Base-by-base conservation (phyloP, 176 grass and related monocot genomes). In the Carex littledalei region DNA sequence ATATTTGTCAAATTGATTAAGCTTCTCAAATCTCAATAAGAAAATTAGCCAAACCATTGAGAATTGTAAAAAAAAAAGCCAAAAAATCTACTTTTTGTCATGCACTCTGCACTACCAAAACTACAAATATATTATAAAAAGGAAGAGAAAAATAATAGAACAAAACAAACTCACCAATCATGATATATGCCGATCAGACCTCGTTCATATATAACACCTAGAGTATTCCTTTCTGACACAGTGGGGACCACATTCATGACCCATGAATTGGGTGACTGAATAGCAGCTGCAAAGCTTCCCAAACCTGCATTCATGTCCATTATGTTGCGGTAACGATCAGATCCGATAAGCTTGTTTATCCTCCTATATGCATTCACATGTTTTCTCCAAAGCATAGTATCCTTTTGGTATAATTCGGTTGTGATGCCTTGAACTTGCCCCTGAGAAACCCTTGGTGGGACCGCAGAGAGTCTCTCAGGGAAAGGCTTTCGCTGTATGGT, bases 241-340 rank as follows among this genome's bases (percentile, higher is more conserved):
- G 85, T 88, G n/a, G 94, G 92, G 21, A 94, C 92, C 84, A 94
- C 94, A 18, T 94, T 97, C 90, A 97, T 94, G 79, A 97, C 90
- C 94, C 92, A 97, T 37, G 84, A 90, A 56, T 57, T 67, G 2
- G 70, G 81, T 78, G 90, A 94, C 73, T 94, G 66, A 78, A 97
- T 60, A 34, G 47, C 61, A 77, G 92, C 94, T 77, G 88, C 88
- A 86, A 97, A 97, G 86, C 94, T 91, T 85, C 94, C 94, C 54
- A 94, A 86, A 81, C 90, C 92, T 58, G 94, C 94, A 89, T 97
- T 94, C 94, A 97, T 94, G 89, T 97, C 94, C 92, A 97, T 89
- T 79, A 97, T 94, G 86, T 97, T 97, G 31, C 87, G 89, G 64
- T 97, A 97, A 77, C 91, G 87, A 55, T 55, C 64, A 11, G 90